phyloP scores from a whole-genome alignment of 2,329 filamentous ascomycete genomes.

The Aspergillus uvarum region DNA sequence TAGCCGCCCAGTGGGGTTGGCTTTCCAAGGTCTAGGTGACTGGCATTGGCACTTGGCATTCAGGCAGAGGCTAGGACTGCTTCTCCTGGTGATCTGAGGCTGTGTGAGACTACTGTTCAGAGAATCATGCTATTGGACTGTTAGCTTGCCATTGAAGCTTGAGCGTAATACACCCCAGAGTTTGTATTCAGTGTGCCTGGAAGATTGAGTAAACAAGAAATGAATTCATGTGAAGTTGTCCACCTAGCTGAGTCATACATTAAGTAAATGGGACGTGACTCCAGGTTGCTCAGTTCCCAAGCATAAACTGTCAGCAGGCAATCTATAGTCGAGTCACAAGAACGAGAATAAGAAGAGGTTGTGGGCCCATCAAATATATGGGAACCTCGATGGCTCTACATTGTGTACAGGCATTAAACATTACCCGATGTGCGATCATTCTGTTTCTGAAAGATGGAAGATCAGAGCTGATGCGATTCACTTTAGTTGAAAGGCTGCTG shows the following conservation, averaged over 20 bases:
- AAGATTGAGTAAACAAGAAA: neutral
- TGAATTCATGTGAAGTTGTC: neutral
- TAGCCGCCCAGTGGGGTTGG: conserved; percentile 5
- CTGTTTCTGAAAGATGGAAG: too few species aligned
- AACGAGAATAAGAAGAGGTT: neutral
- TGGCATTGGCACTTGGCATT: neutral
- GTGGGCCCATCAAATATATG: neutral
- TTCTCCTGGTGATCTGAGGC: neutral
- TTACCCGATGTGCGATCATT: too few species aligned
- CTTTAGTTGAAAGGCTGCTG: too few species aligned
- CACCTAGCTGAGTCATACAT: neutral
- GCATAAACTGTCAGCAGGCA: neutral
- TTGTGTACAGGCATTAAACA: neutral
- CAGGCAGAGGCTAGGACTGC: neutral
- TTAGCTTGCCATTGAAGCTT: too few species aligned
- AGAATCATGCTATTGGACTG: neutral
- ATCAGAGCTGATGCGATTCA: too few species aligned
- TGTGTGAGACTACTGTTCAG: neutral
- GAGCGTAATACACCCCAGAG: neutral
- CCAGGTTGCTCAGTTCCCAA: neutral
- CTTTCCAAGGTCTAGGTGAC: neutral
- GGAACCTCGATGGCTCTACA: neutral
- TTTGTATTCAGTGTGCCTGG: neutral
- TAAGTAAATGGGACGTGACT: neutral
- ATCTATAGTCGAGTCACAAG: too few species aligned